These are phyloP conservation scores for Passiflora organensis DNA, from an alignment of 345 rosid species.

Conservation along the genomic window DNA sequence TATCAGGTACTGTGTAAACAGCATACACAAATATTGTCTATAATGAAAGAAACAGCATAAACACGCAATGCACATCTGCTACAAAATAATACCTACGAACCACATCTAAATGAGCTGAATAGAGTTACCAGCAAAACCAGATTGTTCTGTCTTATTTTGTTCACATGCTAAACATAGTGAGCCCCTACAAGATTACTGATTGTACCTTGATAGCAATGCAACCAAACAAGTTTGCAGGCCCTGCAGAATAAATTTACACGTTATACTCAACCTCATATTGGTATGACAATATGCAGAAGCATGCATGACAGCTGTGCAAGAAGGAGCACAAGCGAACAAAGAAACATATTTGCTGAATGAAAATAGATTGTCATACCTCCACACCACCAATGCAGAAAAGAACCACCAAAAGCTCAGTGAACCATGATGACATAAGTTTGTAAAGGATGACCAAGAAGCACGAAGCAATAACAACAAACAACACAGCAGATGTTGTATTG, in stretches of 20 bases:
- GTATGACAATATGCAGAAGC: not conserved
- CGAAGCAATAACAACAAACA: conserved; percentile 81
- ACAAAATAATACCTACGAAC: too few species aligned
- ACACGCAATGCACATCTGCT: too few species aligned
- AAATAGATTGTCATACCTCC: conserved; percentile 52
- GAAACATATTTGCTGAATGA: not conserved
- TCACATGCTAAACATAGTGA: not conserved
- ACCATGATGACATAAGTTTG: conserved; percentile 90
- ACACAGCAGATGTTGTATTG: conserved; percentile 67
- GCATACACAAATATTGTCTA: too few species aligned
- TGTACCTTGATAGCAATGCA: conserved; percentile 77
- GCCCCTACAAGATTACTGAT: conserved; percentile 2
- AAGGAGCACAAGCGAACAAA: too few species aligned
- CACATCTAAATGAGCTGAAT: not conserved
- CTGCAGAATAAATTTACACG: too few species aligned
- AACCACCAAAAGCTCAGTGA: conserved; percentile 85
- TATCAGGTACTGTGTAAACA: too few species aligned
- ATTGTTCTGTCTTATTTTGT: too few species aligned
- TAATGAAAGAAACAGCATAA: too few species aligned
- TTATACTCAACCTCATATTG: too few species aligned
- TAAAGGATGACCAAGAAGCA: conserved; percentile 88
- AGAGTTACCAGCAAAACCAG: conserved; percentile 1
- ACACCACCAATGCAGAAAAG: conserved; percentile 98
- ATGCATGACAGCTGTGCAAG: not conserved
- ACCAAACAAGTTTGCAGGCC: conserved; percentile 98